These are phyloP conservation scores for Lichtheimia hyalospora DNA, from an alignment of 371 early-diverging fungal genomes.

Conservation along the genomic window DNA sequence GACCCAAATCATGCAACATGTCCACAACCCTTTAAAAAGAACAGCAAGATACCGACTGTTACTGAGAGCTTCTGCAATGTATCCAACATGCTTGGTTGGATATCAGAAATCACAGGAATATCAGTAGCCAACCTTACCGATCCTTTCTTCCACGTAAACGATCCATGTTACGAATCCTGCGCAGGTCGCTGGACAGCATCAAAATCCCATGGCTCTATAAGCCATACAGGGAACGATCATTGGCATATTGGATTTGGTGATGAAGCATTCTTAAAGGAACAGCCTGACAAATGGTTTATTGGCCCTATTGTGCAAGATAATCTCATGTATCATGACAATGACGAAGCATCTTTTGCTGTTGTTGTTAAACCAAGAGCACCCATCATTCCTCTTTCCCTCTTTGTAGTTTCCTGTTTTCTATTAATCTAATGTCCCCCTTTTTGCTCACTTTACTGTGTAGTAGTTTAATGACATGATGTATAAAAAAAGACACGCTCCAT, in stretches of 20 bases:
- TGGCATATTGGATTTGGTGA: constrained; percentile 19
- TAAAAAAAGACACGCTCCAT: too few relatives aligned
- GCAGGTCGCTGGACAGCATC: constrained; percentile 8
- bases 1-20: constrained; percentile 25
- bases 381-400: too few relatives aligned
- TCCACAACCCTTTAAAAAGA: constrained; percentile 16
- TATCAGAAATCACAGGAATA: constrained; percentile 10
- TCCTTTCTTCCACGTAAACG: constrained; percentile 9
- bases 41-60: constrained; percentile 6
- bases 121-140: constrained; percentile 12
- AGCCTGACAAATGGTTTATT: constrained; percentile 15
- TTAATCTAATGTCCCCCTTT: neutral
- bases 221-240: neutral
- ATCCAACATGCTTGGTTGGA: constrained; percentile 16
- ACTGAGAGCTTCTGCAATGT: constrained; percentile 19
- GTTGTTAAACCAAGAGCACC: too few relatives aligned
- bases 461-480: too few relatives aligned
- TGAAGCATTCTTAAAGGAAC: neutral
- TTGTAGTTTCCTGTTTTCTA: too few relatives aligned
- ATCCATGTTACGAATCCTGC: constrained; percentile 9
- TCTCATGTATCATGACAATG: too few relatives aligned
- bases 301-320: constrained; percentile 12
- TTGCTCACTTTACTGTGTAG: neutral
- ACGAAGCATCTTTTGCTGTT: too few relatives aligned
- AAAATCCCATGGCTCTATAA: neutral